Evolutionary conservation across 1,284 basidiomycete genomes (phyloP), one percentile per base, ranked within the genome.

Genomic region (Sanguinoderma infundibulare): DNA sequence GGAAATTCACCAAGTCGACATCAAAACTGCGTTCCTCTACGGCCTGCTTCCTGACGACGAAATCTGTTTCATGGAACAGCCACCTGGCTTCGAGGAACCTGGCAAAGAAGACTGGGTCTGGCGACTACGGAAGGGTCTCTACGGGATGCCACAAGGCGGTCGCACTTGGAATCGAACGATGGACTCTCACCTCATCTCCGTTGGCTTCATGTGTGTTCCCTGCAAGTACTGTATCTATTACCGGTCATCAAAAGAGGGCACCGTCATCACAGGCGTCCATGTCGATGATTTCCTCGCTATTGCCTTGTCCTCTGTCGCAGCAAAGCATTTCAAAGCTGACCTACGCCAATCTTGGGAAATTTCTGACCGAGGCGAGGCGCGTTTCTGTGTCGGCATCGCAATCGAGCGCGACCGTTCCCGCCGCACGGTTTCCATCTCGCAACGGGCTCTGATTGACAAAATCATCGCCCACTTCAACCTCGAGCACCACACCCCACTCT

Each of bases 21-120:
- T 85, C 47, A 80, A 81, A 38, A 81, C 76, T 0, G 81, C 82
- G 0, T 85, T 78, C 63, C 71, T 82, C 0, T 77, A 82, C 64
- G 79, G 78, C 0, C 28, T 69, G 0, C 72, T 86, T 0, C 70
- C 65, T 0, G 64, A 69, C 14, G 59, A 67, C 3, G 72, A 75
- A 40, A 67, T 72, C 0, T 70, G 80, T 36, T 81, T 76, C 59
- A 76, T 81, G 71, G 68, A 74, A 22, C 78, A 79, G 54, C 78
- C 76, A 0, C 35, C 63, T 2, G 77, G 77, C 0, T 78, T 78
- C 55, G 69, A 62, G 40, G 57, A 74, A 9, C 44, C 67, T 3
- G 74, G 59, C 10, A 52, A 55, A n/a, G 49, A 44, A 5, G 52
- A 46, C 46, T 24, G 32, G 26, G 46, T 61, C 15, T 58, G 55